Conservation (phyloP, 768 basidiomycete genomes). For the Neoboletus magnificus region DNA sequence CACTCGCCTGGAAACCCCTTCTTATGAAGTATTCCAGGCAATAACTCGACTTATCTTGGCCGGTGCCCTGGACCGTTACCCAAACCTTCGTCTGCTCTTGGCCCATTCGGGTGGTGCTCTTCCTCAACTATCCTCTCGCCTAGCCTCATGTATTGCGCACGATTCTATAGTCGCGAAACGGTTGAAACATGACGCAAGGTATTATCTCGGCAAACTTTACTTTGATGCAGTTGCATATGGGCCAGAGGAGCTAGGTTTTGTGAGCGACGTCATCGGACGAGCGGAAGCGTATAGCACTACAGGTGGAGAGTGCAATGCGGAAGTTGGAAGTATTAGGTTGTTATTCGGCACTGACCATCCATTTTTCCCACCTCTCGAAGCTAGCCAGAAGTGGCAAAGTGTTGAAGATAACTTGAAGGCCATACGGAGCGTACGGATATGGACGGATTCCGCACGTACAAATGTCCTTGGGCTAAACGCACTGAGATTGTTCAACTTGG, state of each 20-base stretch:
- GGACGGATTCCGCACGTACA: constrained; percentile 52
- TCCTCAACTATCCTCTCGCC: constrained; percentile 77
- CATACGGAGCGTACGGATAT: constrained; percentile 44
- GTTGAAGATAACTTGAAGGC: constrained; percentile 84
- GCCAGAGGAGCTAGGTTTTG: constrained; percentile 78
- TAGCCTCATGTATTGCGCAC: constrained; percentile 82
- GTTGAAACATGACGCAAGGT: constrained; percentile 77
- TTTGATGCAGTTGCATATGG: constrained; percentile 91
- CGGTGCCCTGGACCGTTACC: constrained; percentile 78
- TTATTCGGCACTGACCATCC: constrained; percentile 89
- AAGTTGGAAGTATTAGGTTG: constrained; percentile 55
- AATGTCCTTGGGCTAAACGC: constrained; percentile 75
- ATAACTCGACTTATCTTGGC: constrained; percentile 77
- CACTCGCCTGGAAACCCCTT: not conserved
- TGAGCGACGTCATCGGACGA: constrained; percentile 65
- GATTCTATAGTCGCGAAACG: constrained; percentile 76
- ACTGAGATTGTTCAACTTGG: constrained; percentile 60
- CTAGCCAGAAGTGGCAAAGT: constrained; percentile 73
- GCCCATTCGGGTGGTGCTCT: constrained; percentile 88
- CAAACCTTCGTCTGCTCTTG: constrained; percentile 69
- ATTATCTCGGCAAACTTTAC: constrained; percentile 76
- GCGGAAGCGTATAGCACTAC: constrained; percentile 45
- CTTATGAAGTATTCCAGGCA: constrained; percentile 40
- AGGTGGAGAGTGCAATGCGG: constrained; percentile 29
- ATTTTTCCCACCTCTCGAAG: constrained; percentile 80